Conservation (phyloP, 1,284 basidiomycete species). For the Ceratobasidium sp. region DNA sequence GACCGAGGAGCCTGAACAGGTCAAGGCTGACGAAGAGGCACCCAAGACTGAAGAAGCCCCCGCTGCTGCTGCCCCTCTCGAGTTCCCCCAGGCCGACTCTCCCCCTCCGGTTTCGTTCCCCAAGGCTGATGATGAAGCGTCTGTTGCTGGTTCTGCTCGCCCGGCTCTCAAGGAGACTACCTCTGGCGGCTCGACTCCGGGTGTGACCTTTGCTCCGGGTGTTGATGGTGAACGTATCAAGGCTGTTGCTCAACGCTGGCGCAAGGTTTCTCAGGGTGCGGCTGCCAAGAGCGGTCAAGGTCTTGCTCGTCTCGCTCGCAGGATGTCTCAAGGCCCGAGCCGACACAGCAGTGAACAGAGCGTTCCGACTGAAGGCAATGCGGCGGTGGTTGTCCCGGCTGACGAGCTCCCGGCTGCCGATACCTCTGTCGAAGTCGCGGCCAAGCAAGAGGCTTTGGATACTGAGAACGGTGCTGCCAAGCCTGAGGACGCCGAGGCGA, state of each 20-base stretch:
- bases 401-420: neutral
- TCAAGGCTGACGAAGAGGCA: neutral
- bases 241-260: constrained; percentile 9
- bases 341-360: constrained; percentile 10
- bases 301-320: constrained; percentile 14
- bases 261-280: constrained; percentile 25
- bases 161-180: constrained; percentile 8
- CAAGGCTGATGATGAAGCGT: constrained; percentile 22
- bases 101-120: constrained; percentile 6
- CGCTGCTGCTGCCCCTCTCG: neutral
- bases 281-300: constrained; percentile 23
- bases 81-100: neutral
- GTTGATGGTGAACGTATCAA: constrained; percentile 23
- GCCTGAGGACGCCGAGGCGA: neutral
- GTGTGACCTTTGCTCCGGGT: constrained; percentile 11
- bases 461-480: neutral
- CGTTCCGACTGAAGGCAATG: neutral
- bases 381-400: neutral
- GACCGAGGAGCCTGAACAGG: neutral
- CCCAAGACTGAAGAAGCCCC: neutral
- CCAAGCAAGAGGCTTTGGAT: neutral
- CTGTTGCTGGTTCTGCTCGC: constrained; percentile 7
- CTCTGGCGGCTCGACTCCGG: constrained; percentile 1
- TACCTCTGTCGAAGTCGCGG: neutral
- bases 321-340: constrained; percentile 14